Base-by-base conservation (phyloP, 139 green algal species). In the Picochlorum sp. region DNA sequence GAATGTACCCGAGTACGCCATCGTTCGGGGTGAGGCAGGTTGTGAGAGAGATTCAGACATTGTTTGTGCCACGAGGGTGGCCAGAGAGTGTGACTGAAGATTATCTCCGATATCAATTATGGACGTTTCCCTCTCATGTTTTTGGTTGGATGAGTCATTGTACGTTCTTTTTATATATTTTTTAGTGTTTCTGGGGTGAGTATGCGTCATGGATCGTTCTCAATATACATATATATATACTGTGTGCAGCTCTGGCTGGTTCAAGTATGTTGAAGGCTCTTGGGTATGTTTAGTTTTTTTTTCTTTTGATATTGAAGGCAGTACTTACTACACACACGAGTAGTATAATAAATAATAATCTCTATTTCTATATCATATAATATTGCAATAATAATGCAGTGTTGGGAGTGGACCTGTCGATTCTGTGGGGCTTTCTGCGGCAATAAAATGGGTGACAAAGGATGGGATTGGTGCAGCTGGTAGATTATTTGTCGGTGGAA, bases 91-190 rank as follows among this genome's bases (percentile, higher is more conserved):
- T 90, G 1, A 87, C 85, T 2, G 46, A 68, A 16, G 88, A 94
- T 64, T 95, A 94, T 66, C 44, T 87, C 41, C 10, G 68, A 3
- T 95, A 95, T 76, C 87, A 95, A 74, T 67, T 93, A 26, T 86
- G 71, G 69, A 77, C 82, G 0, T 26, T 90, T 15, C 87, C 87
- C 1, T 79, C 71, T 1, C 86, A 93, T 69, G 68, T 93, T 63
- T 86, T 51, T 21, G 65, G 60, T 20, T 68, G 57, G 37, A 56
- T 66, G 37, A 59, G 32, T 64, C 4, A n/a, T 16, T 57, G 47
- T 54, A 54, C 47, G 47, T 23, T 7, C 24, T 26, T 9, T 0
- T 2, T 51, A 14, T 41, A 13, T 41, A 13, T 14, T 26, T 23
- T 26, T 26, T 26, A 26, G 7, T 41, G 34, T 9, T 41, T 8